phyloP scores from a whole-genome alignment of 768 basidiomycete species.

The Lactifluus subvellereus region DNA sequence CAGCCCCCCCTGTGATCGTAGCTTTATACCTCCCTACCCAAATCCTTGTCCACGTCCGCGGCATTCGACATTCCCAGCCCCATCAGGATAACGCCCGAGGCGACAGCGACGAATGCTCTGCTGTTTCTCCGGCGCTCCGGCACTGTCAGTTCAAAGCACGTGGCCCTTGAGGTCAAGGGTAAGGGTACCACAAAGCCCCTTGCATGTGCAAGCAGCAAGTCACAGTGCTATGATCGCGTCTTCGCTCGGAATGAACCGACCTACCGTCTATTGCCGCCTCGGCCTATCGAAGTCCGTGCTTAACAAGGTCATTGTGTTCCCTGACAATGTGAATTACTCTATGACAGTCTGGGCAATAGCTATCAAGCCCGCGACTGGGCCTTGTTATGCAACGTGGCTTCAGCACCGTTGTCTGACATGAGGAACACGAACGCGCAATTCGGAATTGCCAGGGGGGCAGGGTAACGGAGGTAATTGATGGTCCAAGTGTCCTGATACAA shows the following conservation, averaged over 20 bases:
- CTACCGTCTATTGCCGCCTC: neutral
- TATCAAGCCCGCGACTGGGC: neutral
- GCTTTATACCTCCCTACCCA: neutral
- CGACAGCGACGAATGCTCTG: neutral
- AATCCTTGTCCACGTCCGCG: neutral
- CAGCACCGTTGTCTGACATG: neutral
- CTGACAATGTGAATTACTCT: neutral
- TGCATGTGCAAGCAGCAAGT: neutral
- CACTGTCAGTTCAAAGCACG: neutral
- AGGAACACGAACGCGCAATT: neutral
- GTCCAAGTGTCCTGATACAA: neutral
- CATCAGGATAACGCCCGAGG: neutral
- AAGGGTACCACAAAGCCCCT: constrained; percentile 1
- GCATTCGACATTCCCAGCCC: neutral
- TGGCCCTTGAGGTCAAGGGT: neutral
- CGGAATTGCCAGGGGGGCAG: neutral
- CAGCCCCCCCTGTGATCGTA: neutral
- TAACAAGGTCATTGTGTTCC: neutral
- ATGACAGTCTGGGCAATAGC: neutral
- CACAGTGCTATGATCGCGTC: neutral
- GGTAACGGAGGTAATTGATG: neutral
- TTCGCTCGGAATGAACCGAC: neutral
- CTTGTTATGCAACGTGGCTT: constrained; percentile 3
- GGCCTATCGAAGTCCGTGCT: neutral
- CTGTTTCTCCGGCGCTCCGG: neutral